Evolutionary conservation across 345 rosid genomes (phyloP), one percentile per base, ranked within the genome.

Genomic region (Iberis pinnata): DNA sequence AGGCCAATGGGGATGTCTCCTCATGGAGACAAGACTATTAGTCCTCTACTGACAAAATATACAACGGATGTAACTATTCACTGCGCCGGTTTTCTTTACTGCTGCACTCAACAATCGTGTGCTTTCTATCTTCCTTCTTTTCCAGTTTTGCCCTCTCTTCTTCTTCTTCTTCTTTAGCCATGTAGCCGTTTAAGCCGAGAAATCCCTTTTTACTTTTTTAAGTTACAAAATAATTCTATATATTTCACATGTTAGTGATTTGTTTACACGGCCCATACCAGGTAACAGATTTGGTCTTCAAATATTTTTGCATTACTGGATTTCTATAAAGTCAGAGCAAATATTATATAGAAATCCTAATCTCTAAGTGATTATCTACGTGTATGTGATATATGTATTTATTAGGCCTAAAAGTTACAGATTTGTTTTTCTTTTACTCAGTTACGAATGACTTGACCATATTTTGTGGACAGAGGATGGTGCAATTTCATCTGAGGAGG

Each of bases 401-500:
- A n/a, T n/a, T 11, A 20, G 2, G 17, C 12, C 31, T 36, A 26
- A 26, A 26, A 26, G 29, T 26, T 26, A 26, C n/a, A n/a, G 25
- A 22, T 22, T 22, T 22, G 25, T 22, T 22, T 22, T 2, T 22
- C 25, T 22, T 3, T 6, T 6, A 2, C 6, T 22, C 6, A 2
- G 25, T 2, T 2, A 22, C 25, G 6, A 22, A 22, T 22, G 25
- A 6, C 25, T 22, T 22, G 25, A 2, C 25, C 25, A 29, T 7
- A n/a, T 24, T 19, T 49, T 8, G 40, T 49, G 48, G 2, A 2
- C 65, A 79, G 92, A 81, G 33, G 90, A 79, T 9, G 81, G 77
- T 51, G 88, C 56, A 12, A 39, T 26, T 13, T 81, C 95, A n/a
- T 81, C 92, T 0, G 95, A 79, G 0, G 95, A 81, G 64, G 92